Conservation (phyloP, 768 basidiomycete species). For the Pseudohyphozyma bogoriensis region DNA sequence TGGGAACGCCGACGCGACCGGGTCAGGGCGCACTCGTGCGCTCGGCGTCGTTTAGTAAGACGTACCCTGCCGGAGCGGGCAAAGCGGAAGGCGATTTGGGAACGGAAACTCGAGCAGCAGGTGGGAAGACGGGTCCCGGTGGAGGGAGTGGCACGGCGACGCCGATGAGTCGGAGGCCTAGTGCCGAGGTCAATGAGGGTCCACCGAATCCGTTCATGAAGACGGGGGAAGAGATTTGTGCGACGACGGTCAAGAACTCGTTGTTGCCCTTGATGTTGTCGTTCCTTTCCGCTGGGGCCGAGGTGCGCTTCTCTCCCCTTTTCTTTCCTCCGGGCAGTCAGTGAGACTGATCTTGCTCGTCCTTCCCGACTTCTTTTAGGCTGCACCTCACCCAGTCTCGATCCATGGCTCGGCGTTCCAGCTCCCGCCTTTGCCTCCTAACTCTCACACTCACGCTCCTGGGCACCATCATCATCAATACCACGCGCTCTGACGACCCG, state of each 20-base stretch:
- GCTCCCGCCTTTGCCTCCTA: not conserved
- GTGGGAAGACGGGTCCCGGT: not conserved
- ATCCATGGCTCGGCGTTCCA: conserved; percentile 26
- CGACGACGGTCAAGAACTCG: conserved; percentile 82
- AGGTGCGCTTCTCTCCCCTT: not conserved
- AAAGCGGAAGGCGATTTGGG: conserved; percentile 7
- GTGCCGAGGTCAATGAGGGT: conserved; percentile 3
- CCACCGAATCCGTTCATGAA: conserved; percentile 40
- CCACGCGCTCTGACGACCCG: too few species aligned
- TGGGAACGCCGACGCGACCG: conserved; percentile 22
- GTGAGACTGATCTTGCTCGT: not conserved
- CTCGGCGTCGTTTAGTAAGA: conserved; percentile 27
- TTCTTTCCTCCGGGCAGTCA: too few species aligned
- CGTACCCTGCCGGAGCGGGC: conserved; percentile 20
- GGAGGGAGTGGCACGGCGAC: not conserved
- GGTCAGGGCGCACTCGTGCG: conserved; percentile 6
- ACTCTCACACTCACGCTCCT: too few species aligned
- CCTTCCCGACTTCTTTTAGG: not conserved
- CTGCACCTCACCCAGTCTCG: conserved; percentile 18
- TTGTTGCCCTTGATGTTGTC: conserved; percentile 48
- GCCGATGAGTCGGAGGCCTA: too few species aligned
- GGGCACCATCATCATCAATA: too few species aligned
- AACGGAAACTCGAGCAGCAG: not conserved
- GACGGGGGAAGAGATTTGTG: conserved; percentile 73
- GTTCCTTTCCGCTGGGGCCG: conserved; percentile 16